phyloP scores from a whole-genome alignment of 2,329 filamentous ascomycete genomes.

The Penicillium sclerotiorum region DNA sequence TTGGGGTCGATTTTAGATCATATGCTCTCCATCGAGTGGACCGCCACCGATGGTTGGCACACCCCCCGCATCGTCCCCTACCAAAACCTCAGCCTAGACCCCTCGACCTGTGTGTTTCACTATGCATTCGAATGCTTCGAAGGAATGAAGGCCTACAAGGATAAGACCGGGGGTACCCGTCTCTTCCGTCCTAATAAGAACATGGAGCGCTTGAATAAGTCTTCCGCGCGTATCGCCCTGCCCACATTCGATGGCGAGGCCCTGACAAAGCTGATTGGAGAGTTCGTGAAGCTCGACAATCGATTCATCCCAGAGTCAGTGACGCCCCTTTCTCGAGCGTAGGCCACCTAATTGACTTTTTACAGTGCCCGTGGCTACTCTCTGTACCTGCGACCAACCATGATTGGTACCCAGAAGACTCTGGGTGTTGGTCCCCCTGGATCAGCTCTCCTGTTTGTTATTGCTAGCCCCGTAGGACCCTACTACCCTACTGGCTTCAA shows the following conservation, averaged over 20 bases:
- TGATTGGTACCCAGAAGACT: conserved; percentile 96
- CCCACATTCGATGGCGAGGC: conserved; percentile 77
- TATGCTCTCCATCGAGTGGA: conserved; percentile 97
- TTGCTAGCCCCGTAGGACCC: conserved; percentile 92
- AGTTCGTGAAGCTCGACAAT: conserved; percentile 78
- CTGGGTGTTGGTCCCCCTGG: conserved; percentile 91
- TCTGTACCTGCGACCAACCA: conserved; percentile 90
- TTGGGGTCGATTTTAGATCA: conserved; percentile 68
- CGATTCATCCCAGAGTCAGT: conserved; percentile 81
- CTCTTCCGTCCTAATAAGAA: conserved; percentile 95
- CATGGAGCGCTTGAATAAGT: conserved; percentile 93
- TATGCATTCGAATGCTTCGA: conserved; percentile 98
- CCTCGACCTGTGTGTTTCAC: conserved; percentile 95
- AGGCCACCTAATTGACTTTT: conserved; percentile 9
- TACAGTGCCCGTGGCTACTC: conserved; percentile 75
- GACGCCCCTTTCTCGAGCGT: not conserved
- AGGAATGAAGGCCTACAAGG: conserved; percentile 99
- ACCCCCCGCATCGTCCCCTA: conserved; percentile 84
- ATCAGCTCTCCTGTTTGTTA: conserved; percentile 89
- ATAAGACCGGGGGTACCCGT: conserved; percentile 73
- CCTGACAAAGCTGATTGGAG: conserved; percentile 78
- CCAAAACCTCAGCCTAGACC: conserved; percentile 95
- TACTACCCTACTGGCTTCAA: conserved; percentile 99
- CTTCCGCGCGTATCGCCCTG: conserved; percentile 85
- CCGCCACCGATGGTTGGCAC: conserved; percentile 78